Base-by-base conservation (phyloP, 768 basidiomycete genomes). In the Wakefieldia striispora region DNA sequence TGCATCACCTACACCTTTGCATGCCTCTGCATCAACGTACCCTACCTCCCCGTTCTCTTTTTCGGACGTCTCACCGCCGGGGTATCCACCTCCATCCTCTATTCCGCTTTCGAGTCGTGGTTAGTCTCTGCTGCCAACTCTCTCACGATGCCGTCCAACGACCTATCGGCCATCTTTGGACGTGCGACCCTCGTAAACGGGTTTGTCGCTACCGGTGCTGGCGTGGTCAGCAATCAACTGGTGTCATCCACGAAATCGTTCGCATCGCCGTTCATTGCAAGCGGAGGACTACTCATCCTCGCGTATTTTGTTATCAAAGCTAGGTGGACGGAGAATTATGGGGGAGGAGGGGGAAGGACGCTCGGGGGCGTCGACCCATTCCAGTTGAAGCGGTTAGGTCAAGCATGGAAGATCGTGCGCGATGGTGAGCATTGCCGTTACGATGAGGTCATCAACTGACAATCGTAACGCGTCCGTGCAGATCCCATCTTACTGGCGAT, bases 21-120 rank as follows among this genome's bases (percentile, higher is more conserved):
- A 12, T 90, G 86, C 55, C 51, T 74, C 14, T 81, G 79, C 63
- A 82, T 86, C 47, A 75, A 77, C 38, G 49, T 85, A 16, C 79
- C 78, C 1, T 74, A 60, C 47, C 67, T 87, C 21, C 83, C 84
- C 9, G 49, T 87, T 39, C 76, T 89, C 27, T 64, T 88, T 36
- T 4, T 80, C 2, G 88, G 84, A 1, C 80, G 88, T 24, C 61
- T 87, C 14, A 71, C 85, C 6, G 88, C 84, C 2, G 88, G 88
- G 1, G 62, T 86, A 35, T 85, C 87, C 1, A 88, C 87, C 0
- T 83, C 86, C 17, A 88, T 88, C 54, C 77, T 88, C 29, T 88
- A 82, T 68, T 85, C 84, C 12, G 82, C 78, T 7, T 88, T 89
- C 56, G 87, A 90, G 57, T 82, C 86, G 20, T 90, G 88, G 88